These are phyloP conservation scores for Cryptococcus jaspeensis DNA, from an alignment of 1,284 basidiomycete species.

Conservation along the genomic window DNA sequence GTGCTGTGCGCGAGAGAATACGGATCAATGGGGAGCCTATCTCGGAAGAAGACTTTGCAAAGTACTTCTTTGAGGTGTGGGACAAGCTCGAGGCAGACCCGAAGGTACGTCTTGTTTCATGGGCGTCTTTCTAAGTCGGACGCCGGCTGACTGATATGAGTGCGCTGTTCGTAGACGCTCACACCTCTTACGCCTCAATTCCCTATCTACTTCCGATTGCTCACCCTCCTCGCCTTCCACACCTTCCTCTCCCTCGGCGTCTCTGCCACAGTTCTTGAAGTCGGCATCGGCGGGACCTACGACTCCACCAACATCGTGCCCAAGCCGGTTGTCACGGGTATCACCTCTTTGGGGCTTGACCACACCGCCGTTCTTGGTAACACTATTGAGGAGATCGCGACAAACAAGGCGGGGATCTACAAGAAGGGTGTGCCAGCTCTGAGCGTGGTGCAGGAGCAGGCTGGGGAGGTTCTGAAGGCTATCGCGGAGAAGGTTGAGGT, in stretches of 20 bases:
- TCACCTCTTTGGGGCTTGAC: constrained; percentile 89
- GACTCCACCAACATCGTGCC: constrained; percentile 98
- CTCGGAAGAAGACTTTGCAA: constrained; percentile 81
- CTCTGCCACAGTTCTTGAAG: constrained; percentile 91
- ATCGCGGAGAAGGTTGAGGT: constrained; percentile 67
- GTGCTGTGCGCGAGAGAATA: constrained; percentile 93
- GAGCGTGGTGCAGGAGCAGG: constrained; percentile 72
- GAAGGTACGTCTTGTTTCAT: constrained; percentile 58
- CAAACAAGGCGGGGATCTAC: constrained; percentile 96
- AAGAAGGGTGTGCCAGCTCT: constrained; percentile 86
- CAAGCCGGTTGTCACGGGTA: constrained; percentile 80
- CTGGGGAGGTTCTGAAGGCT: constrained; percentile 64
- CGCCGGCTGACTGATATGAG: background rate
- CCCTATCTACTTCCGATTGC: constrained; percentile 91
- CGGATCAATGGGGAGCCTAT: constrained; percentile 88
- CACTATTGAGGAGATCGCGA: constrained; percentile 85
- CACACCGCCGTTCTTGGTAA: constrained; percentile 89
- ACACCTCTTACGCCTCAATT: constrained; percentile 59
- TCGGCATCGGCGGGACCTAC: constrained; percentile 91
- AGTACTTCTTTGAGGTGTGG: constrained; percentile 97
- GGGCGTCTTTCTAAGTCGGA: too few relatives aligned
- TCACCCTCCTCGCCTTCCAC: constrained; percentile 91
- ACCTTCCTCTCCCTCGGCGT: constrained; percentile 71
- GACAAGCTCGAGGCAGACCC: constrained; percentile 73
- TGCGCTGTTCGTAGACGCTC: constrained; percentile 29